These are phyloP conservation scores for Aspergillus hortae DNA, from an alignment of 2,329 filamentous ascomycete species.

Conservation along the genomic window DNA sequence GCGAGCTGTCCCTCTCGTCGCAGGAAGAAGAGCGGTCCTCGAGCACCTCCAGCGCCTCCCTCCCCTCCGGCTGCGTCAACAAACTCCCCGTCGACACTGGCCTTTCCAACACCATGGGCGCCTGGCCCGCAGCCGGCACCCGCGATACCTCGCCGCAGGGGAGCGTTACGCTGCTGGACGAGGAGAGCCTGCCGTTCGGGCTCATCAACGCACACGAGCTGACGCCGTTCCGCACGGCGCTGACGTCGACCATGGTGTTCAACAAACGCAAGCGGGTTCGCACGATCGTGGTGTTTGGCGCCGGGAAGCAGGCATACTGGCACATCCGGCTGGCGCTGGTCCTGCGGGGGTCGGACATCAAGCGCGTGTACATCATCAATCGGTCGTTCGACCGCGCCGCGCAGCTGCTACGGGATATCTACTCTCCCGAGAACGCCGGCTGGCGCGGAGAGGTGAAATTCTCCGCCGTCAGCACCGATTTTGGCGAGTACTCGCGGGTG, in stretches of 20 bases:
- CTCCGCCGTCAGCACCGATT: slow-evolving; percentile 64
- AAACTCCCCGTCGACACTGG: slow-evolving; percentile 23
- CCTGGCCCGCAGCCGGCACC: slow-evolving; percentile 32
- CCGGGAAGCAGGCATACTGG: slow-evolving; percentile 90
- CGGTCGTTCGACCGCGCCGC: slow-evolving; percentile 51
- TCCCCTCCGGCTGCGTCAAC: slow-evolving; percentile 29
- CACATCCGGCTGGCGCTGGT: slow-evolving; percentile 81
- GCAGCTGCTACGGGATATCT: slow-evolving; percentile 52
- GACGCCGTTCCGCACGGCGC: slow-evolving; percentile 66
- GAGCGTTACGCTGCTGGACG: slow-evolving; percentile 58
- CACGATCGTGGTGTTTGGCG: slow-evolving; percentile 79
- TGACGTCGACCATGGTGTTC: slow-evolving; percentile 59
- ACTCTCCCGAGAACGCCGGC: slow-evolving; percentile 51
- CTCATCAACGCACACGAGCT: slow-evolving; percentile 65
- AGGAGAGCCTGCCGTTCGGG: slow-evolving; percentile 55
- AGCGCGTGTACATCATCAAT: slow-evolving; percentile 79
- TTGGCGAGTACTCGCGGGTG: slow-evolving; percentile 65
- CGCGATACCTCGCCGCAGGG: slow-evolving; percentile 52
- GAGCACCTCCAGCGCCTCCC: slow-evolving; percentile 21
- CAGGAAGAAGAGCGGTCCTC: slow-evolving; percentile 18
- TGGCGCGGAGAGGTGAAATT: slow-evolving; percentile 68
- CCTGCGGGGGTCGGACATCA: slow-evolving; percentile 62
- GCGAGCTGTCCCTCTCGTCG: slow-evolving; percentile 35
- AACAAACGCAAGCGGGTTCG: slow-evolving; percentile 66
- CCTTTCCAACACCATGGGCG: slow-evolving; percentile 28